Base-by-base conservation (phyloP, 176 grass and related monocot genomes). In the Cymbopogon citratus region DNA sequence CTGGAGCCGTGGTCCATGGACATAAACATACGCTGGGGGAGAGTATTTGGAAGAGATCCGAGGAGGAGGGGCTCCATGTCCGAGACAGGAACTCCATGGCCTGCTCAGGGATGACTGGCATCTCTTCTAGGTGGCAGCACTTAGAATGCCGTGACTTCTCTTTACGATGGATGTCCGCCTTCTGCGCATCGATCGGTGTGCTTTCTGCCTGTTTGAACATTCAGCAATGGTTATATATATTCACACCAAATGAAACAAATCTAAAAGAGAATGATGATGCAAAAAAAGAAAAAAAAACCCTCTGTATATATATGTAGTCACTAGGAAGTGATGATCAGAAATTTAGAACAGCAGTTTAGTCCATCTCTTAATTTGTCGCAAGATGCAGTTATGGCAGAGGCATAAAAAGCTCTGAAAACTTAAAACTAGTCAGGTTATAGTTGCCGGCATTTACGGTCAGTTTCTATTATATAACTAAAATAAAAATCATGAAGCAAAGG, bases 61-160 rank as follows among this genome's bases (percentile, higher is more conserved):
- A 91, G 54, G 96, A 99, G 74, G 91, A 88, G 16, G 92, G 89
- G 89, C 91, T 99, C 92, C 96, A 95, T 66, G 90, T 93, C 75
- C 96, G 92, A 69, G 92, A 99, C 57, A 99, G 92, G 44, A 91
- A 95, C 80, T 95, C 87, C 91, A 99, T 88, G 8, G 87, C 85
- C 79, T 90, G 65, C 31, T 95, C 79, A 66, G 96, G 92, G 45
- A 79, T 87, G 9, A 87, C 85, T 6, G 92, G 74, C 76, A 89
- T 48, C 62, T 93, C 87, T 86, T 83, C 60, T 2, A 87, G 82
- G 24, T 72, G 59, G 76, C 68, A 41, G 46, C 54, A 86, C 57
- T 87, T 89, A 4, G 79, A 82, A 25, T 77, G 35, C 79, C 81
- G 88, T 45, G 80, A 74, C 41, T 91, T 88, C 51, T 76, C 86